phyloP scores from a whole-genome alignment of 495 filamentous ascomycete species.

The Penicillium silybi region DNA sequence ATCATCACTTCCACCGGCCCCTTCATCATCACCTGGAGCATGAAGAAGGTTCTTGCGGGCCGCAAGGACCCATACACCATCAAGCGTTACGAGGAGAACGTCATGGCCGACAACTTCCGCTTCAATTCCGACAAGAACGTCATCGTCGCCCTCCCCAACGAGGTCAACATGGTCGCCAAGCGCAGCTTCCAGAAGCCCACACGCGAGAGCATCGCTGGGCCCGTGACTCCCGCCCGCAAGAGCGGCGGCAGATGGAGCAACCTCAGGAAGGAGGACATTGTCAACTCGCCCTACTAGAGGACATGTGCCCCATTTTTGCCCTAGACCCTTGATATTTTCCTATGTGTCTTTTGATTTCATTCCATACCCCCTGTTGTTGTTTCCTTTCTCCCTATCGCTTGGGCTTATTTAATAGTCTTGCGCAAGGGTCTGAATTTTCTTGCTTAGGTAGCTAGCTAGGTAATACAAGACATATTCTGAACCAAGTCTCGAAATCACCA shows the following conservation, averaged over 20 bases:
- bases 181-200: constrained; percentile 81
- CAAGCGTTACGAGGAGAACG: constrained; percentile 90
- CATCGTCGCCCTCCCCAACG: constrained; percentile 93
- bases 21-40: constrained; percentile 94
- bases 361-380: constrained; percentile 40
- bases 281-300: constrained; percentile 75
- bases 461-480: not conserved
- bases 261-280: constrained; percentile 70
- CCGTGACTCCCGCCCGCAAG: constrained; percentile 48
- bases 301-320: constrained; percentile 8
- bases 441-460: constrained; percentile 7
- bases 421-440: not conserved
- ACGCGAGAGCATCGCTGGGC: constrained; percentile 80
- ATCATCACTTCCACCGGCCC: constrained; percentile 97
- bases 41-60: constrained; percentile 79
- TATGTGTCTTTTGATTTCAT: not conserved
- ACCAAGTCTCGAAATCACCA: not conserved
- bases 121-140: constrained; percentile 96
- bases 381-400: constrained; percentile 4
- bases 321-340: not conserved
- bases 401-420: not conserved
- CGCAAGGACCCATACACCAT: constrained; percentile 87
- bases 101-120: constrained; percentile 99
- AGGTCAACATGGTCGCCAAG: constrained; percentile 95
- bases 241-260: constrained; percentile 47